Evolutionary conservation across 129 eudicot genomes (phyloP).

Genomic region (Gnaphalium uliginosum): DNA sequence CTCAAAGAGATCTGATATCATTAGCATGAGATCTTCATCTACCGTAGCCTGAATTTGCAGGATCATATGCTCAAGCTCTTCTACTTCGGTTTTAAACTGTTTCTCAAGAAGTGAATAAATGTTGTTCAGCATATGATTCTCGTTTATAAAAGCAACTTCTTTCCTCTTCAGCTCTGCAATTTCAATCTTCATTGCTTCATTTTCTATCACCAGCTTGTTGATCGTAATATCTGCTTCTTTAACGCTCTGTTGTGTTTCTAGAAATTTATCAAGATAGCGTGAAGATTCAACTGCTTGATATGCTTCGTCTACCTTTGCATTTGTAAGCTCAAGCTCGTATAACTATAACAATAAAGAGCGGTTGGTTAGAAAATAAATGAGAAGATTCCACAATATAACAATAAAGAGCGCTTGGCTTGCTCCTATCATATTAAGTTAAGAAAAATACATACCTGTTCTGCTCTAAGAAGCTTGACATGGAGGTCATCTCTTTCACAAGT

Average conservation of each 20-base stretch:
- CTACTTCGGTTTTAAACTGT: conserved; percentile 41
- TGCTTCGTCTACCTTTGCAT: conserved; percentile 51
- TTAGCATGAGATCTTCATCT: conserved; percentile 30
- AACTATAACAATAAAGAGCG: conserved; percentile 40
- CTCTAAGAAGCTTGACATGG: conserved; percentile 19
- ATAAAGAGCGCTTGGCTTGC: background rate
- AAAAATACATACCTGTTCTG: conserved; percentile 46
- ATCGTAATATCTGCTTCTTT: conserved; percentile 65
- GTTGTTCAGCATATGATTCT: conserved; percentile 36
- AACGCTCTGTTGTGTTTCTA: conserved; percentile 60
- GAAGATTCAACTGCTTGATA: conserved; percentile 68
- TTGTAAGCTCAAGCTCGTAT: conserved; percentile 57
- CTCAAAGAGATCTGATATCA: conserved; percentile 35
- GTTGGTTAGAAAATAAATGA: too few relatives aligned
- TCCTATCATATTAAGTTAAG: background rate
- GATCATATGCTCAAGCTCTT: conserved; percentile 49
- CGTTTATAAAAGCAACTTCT: conserved; percentile 25
- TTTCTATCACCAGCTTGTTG: conserved; percentile 63
- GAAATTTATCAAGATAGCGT: conserved; percentile 61
- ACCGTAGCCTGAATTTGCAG: conserved; percentile 36
- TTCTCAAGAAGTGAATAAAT: conserved; percentile 35
- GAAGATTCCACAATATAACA: too few relatives aligned
- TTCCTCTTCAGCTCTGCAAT: conserved; percentile 37
- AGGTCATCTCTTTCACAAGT: conserved; percentile 51
- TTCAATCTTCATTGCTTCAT: conserved; percentile 58